Base-by-base conservation (phyloP, 306 rosid species). In the Medicago arabica region DNA sequence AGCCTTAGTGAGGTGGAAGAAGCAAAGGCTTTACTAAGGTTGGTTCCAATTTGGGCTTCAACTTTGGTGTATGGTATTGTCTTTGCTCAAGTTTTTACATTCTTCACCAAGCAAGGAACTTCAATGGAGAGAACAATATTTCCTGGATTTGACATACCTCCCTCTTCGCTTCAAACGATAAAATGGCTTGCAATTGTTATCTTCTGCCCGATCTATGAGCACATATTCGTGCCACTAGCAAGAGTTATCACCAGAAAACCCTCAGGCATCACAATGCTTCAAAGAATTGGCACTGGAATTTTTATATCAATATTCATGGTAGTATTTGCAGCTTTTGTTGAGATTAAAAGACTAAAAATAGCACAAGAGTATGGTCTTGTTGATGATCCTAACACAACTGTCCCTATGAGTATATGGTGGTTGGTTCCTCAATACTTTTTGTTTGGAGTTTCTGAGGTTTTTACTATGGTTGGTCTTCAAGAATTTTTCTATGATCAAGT, bases 371-470 rank as follows among this genome's bases (percentile, higher is more conserved):
- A 72, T 74, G 89, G 78, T 9, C 82, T 88, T 21, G 71, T 92
- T 62, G 91, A 90, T 78, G 61, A 15, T 49, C 89, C 97, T 2
- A 75, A 75, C 54, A 81, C 68, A 61, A 90, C 83, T 1, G 31
- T 89, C 70, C 96, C 91, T 9, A 85, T 92, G 91, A 90, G 89
- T 57, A 70, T 92, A 53, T 87, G 93, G 92, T 90, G 97, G 93
- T 71, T 28, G 31, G 31, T 28, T 28, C 31, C 31, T 28, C 31
- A 28, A 28, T 90, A 88, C 61, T 64, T 84, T 14, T 55, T 92
- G 72, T 73, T 70, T 5, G 97, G 96, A 54, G 15, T 87, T 8
- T 74, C 93, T 0, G 86, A 87, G 6, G 86, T 78, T 67, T 88
- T 92, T 77, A 86, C 90, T 4, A 72, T 90, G 88, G 89, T 92